Percentiles rank a stretch among this genome's conserved stretches.
phyloP scores from a whole-genome alignment of 345 rosid genomes.

The Psidium friedrichsthalianum region DNA sequence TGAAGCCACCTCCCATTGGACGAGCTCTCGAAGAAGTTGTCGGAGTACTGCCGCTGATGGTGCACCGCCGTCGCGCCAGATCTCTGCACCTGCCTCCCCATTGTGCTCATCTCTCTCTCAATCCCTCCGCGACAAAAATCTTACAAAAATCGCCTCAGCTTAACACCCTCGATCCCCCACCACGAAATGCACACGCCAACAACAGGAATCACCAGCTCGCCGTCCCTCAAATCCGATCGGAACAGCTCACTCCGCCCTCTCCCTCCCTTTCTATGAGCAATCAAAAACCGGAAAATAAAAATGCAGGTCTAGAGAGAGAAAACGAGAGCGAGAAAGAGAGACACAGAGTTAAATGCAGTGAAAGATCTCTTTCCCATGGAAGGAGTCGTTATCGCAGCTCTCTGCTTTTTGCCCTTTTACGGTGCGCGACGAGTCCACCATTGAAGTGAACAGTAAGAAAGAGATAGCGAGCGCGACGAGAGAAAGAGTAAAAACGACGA shows the following conservation, averaged over 20 bases:
- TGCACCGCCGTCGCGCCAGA: conserved; percentile 66
- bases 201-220: background rate
- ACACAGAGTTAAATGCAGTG: background rate
- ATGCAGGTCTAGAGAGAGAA: background rate
- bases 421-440: background rate
- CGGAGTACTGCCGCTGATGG: conserved; percentile 84
- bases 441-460: background rate
- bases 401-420: background rate
- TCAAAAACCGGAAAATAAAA: no score
- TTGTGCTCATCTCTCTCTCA: background rate
- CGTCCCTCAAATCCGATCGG: background rate
- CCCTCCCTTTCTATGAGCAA: background rate
- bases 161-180: background rate
- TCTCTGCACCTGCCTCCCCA: conserved; percentile 66
- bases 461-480: background rate
- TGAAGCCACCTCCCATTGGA: conserved; percentile 93
- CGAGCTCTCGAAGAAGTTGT: conserved; percentile 56
- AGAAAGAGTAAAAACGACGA: background rate
- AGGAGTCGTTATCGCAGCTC: background rate
- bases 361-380: background rate
- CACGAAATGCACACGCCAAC: background rate
- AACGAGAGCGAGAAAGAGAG: background rate
- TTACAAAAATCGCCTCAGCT: background rate
- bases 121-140: background rate
- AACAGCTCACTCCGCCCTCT: background rate